Base-by-base conservation (phyloP, 2,329 filamentous ascomycete genomes). In the Myriosclerotinia duriaeana region DNA sequence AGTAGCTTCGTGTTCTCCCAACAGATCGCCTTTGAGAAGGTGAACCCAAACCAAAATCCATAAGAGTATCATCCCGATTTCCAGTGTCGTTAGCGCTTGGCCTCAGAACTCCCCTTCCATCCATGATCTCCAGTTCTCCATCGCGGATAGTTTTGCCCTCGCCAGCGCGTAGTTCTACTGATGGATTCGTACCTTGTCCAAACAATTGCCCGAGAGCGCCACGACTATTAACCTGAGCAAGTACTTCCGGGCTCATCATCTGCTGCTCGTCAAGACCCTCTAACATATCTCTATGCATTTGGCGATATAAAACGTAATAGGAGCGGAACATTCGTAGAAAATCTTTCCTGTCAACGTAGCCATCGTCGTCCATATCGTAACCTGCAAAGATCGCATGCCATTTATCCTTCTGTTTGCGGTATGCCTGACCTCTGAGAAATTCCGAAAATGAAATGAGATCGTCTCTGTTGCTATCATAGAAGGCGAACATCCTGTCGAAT, bases 401-500 rank as follows among this genome's bases (percentile, higher is more conserved):
- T 70, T 91, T 88, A 71, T 91, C 87, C 72, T 89, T 87, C 66
- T 85, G 81, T 72, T 87, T 88, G 38, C 86, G 80, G 72, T 87
- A 89, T 5, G 92, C 89, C 58, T 97, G 82, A 0, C 92, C 95
- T 66, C 89, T 87, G 34, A 98, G 80, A 74, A 97, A 99, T 76
- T 99, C 95, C 59, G 92, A 85, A 72, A 99, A 98, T 9, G 91
- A 91, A 73, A 99, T 97, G 9, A 96, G 81, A 30, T 90, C 91
- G 75, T 99, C 92, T 53, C 87, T 85, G 76, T 98, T 94, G 42
- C 89, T 91, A 78, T 99, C 95, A 77, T 97, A 99, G 77, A 97
- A 97, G 61, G 91, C 87, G 78, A 98, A 99, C 85, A 97, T 95
- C 71, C 95, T 90, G 77, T 99, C 94, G 75, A 96, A 95, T 67